Evolutionary conservation across 805 yeast species (phyloP).

Genomic region (Candida anglica): DNA sequence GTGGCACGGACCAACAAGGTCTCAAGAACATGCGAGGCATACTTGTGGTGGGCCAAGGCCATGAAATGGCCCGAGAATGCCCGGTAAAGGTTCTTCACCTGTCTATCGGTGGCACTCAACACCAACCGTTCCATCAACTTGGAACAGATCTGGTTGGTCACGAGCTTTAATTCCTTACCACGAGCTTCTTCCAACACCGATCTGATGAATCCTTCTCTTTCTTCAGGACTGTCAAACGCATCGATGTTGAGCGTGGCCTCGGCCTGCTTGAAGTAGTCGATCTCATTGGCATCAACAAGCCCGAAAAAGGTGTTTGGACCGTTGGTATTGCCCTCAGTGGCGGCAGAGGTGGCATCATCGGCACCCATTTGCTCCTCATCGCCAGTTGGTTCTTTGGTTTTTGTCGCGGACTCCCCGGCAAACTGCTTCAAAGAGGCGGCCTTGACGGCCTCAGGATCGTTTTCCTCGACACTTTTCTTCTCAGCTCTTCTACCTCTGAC

Average conservation of each 20-base stretch:
- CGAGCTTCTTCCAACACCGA: slow-evolving; percentile 81
- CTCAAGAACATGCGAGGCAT: slow-evolving; percentile 91
- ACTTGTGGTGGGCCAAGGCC: slow-evolving; percentile 80
- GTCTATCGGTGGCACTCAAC: slow-evolving; percentile 58
- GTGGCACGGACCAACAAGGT: slow-evolving; percentile 76
- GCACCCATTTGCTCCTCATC: slow-evolving; percentile 4
- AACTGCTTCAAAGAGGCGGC: slow-evolving; percentile 1
- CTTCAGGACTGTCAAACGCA: slow-evolving; percentile 73
- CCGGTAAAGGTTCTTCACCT: slow-evolving; percentile 60
- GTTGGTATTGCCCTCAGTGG: slow-evolving; percentile 8
- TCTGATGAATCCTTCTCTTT: slow-evolving; percentile 63
- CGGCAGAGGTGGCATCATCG: slow-evolving; percentile 7
- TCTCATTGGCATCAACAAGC: slow-evolving; percentile 74
- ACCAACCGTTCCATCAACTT: slow-evolving; percentile 85
- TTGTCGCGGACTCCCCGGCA: background rate
- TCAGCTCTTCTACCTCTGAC: slow-evolving; percentile 43
- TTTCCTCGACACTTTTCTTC: slow-evolving; percentile 21
- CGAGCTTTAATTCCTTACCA: slow-evolving; percentile 88
- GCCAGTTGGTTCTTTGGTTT: slow-evolving; percentile 1
- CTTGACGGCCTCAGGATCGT: slow-evolving; percentile 4
- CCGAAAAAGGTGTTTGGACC: slow-evolving; percentile 65
- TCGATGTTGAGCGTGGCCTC: slow-evolving; percentile 80
- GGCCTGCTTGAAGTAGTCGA: slow-evolving; percentile 90
- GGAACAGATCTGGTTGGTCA: slow-evolving; percentile 92
- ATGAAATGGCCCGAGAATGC: slow-evolving; percentile 72